Evolutionary conservation across 2,329 filamentous ascomycete species (phyloP), one percentile per base, ranked within the genome.

Genomic region (Fusarium piperis): DNA sequence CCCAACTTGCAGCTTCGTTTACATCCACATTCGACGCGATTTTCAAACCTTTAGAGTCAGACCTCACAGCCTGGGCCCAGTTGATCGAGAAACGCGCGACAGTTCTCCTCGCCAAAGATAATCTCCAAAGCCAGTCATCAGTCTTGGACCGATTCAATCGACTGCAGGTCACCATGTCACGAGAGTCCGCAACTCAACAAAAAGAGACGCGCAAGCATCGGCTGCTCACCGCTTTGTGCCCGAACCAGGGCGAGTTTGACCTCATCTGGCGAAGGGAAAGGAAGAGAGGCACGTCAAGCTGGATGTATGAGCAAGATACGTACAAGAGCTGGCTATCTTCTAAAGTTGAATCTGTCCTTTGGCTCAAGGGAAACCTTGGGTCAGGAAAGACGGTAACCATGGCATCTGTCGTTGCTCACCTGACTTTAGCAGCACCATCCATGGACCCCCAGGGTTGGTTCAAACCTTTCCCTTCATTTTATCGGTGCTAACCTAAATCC

Each of bases 171-270:
- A 38, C 18, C 2, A 15, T 35, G 11, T 56, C 52, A 2, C 20
- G 4, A 6, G 18, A 56, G 0, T 16, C 20, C 0, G 11, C 16
- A 56, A n/a, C 1, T 0, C n/a, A 4, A 28, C 5, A 18, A 28
- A 38, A 20, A 2, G 11, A 56, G 2, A 8, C 2, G 1, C 52
- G 52, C 1, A 56, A 30, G 16, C 52, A 56, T 12, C 6, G 4
- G 4, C 2, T 56, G 8, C 3, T 56, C 4, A 11, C 23, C 15
- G 1, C 52, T 2, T 26, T 38, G 2, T 56, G 20, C 3, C 52
- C 52, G 0, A 5, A 26, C 7, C 52, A 38, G 16, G 52, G 20
- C 16, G 52, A 56, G 3, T 20, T 56, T 6, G 28, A 18, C 3
- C 52, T 26, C 1, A 28, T 28, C 1, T 56, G 32, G 32, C 52